Evolutionary conservation across 805 yeast genomes (phyloP).

Genomic region (Saccharomycopsis capsularis): DNA sequence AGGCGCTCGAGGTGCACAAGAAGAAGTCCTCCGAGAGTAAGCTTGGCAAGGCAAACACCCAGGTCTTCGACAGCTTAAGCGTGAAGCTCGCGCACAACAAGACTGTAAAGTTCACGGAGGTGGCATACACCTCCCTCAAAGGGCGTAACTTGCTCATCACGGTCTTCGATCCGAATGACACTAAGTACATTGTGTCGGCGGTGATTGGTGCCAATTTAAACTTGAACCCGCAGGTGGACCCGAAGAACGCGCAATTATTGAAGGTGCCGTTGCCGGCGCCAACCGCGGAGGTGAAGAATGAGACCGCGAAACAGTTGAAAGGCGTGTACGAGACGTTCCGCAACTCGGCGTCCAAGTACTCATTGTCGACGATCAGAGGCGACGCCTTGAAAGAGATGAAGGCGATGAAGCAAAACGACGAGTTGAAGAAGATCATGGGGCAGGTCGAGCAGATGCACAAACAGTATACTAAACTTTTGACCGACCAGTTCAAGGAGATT

Average conservation of each 20-base stretch:
- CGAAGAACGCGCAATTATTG: conserved; percentile 63
- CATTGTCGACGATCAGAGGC: conserved; percentile 52
- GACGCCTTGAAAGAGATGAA: conserved; percentile 51
- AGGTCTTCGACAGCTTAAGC: conserved; percentile 52
- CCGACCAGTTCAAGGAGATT: conserved; percentile 46
- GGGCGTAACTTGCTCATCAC: conserved; percentile 63
- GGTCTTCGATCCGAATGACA: conserved; percentile 75
- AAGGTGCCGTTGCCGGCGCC: conserved; percentile 70
- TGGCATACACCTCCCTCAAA: conserved; percentile 66
- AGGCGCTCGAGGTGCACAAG: conserved; percentile 44
- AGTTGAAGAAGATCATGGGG: conserved; percentile 46
- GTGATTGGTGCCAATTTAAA: conserved; percentile 63
- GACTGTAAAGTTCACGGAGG: conserved; percentile 43
- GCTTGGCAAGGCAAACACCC: conserved; percentile 63
- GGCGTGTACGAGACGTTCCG: conserved; percentile 57
- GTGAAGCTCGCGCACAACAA: conserved; percentile 44
- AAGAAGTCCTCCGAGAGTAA: conserved; percentile 55
- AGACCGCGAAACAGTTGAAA: conserved; percentile 54
- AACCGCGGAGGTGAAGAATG: conserved; percentile 57
- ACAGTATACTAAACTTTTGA: conserved; percentile 50
- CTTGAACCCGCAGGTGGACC: conserved; percentile 73
- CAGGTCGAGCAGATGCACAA: conserved; percentile 70
- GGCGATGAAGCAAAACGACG: conserved; percentile 47
- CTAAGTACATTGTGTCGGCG: conserved; percentile 62
- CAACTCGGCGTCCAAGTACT: conserved; percentile 38